Percentiles rank a stretch among this genome's conserved stretches.
Evolutionary conservation across 192 early-diverging fungal species (phyloP).

Genomic region (Coemansia sp.): DNA sequence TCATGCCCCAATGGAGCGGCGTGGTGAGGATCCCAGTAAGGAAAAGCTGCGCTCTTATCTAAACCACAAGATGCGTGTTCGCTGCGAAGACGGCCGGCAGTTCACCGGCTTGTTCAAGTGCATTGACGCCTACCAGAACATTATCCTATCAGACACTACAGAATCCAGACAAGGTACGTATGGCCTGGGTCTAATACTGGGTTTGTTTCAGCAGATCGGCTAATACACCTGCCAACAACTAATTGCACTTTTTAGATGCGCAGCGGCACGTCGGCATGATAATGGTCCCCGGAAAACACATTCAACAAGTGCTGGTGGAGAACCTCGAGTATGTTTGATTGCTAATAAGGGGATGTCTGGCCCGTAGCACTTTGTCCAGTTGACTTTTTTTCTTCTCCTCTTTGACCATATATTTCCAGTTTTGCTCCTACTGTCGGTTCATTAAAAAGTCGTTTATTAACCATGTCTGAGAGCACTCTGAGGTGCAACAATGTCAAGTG

Average conservation of each 20-base stretch:
- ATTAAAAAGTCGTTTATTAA: neutral
- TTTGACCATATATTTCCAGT: neutral
- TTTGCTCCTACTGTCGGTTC: neutral
- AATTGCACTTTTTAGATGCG: conserved; percentile 6
- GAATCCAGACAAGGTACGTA: conserved; percentile 27
- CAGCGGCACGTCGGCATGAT: conserved; percentile 50
- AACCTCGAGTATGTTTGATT: conserved; percentile 41
- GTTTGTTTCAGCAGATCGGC: neutral
- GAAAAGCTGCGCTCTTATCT: conserved; percentile 28
- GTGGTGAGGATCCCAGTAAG: conserved; percentile 1
- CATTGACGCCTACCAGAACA: conserved; percentile 31
- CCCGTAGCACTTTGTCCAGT: neutral
- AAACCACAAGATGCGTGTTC: conserved; percentile 37
- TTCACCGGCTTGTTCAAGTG: conserved; percentile 44
- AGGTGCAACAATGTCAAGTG: conserved; percentile 53
- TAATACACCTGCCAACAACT: neutral
- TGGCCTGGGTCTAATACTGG: neutral
- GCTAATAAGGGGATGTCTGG: neutral
- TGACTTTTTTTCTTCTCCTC: neutral
- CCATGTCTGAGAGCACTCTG: conserved; percentile 20
- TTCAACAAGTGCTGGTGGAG: conserved; percentile 33
- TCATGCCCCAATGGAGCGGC: neutral
- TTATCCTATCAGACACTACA: conserved; percentile 39
- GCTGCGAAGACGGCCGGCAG: conserved; percentile 27
- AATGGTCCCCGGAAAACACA: conserved; percentile 45